phyloP scores from a whole-genome alignment of 257 asterid species.

The Buddleja alternifolia region DNA sequence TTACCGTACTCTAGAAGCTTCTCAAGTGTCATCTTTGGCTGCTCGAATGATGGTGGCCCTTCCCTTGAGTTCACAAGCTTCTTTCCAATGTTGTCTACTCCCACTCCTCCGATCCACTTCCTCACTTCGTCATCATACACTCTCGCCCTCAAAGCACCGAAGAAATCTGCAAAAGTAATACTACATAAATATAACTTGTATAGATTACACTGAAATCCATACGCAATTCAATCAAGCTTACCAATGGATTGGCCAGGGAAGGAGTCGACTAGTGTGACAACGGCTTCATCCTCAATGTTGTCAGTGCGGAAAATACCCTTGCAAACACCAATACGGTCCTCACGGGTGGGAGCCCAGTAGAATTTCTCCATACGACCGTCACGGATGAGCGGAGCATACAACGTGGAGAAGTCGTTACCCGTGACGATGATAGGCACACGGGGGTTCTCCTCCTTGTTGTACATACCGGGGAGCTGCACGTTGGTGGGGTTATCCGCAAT shows the following conservation, averaged over 20 bases:
- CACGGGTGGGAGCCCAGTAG: slow-evolving; percentile 74
- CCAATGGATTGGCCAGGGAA: slow-evolving; percentile 76
- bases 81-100: slow-evolving; percentile 51
- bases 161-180: slow-evolving; percentile 44
- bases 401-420: slow-evolving; percentile 63
- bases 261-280: slow-evolving; percentile 53
- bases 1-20: slow-evolving; percentile 54
- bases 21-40: slow-evolving; percentile 58
- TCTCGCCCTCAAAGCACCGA: slow-evolving; percentile 67
- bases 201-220: too few species aligned
- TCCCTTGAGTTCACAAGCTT: slow-evolving; percentile 57
- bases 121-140: slow-evolving; percentile 65
- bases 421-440: slow-evolving; percentile 68
- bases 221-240: too few species aligned
- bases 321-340: slow-evolving; percentile 66
- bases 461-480: slow-evolving; percentile 75
- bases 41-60: slow-evolving; percentile 51
- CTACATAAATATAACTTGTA: too few species aligned
- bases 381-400: slow-evolving; percentile 67
- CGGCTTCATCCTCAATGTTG: slow-evolving; percentile 34
- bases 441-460: slow-evolving; percentile 70
- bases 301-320: slow-evolving; percentile 60
- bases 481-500: slow-evolving; percentile 68
- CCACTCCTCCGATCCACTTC: slow-evolving; percentile 48
- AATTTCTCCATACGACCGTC: slow-evolving; percentile 77